phyloP scores from a whole-genome alignment of 2,329 filamentous ascomycete genomes.

The Xylaria arbuscula region DNA sequence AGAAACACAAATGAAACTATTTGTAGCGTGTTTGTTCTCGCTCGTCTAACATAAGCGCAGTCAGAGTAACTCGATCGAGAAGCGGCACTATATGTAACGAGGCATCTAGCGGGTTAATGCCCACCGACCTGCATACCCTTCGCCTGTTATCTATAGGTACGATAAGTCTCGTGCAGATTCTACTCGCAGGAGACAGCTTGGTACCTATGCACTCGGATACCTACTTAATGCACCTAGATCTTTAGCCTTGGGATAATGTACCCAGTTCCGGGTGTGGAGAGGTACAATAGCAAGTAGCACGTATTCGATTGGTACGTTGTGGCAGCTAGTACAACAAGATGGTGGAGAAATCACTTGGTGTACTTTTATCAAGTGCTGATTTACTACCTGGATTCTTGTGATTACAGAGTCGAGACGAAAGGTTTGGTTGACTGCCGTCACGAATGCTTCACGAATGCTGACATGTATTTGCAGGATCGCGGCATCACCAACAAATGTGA shows the following conservation, averaged over 20 bases:
- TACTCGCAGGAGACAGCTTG: neutral
- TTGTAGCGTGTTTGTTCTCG: neutral
- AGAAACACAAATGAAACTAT: neutral
- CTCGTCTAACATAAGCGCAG: constrained; percentile 5
- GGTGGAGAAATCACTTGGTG: no score
- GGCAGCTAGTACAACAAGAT: no score
- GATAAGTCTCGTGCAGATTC: neutral
- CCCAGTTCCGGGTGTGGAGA: neutral
- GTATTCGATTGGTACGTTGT: no score
- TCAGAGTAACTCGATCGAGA: constrained; percentile 3
- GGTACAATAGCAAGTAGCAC: neutral
- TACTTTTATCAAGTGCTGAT: no score
- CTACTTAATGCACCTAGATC: neutral
- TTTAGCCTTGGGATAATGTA: neutral
- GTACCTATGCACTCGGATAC: neutral
- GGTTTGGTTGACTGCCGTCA: no score
- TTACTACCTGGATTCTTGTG: no score
- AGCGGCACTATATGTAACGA: neutral
- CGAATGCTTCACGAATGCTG: no score
- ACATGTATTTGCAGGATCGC: no score
- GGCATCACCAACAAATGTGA: no score
- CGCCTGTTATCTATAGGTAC: neutral
- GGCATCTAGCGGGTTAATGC: neutral
- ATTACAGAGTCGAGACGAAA: no score
- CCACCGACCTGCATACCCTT: neutral